Evolutionary conservation across 164 flowering plant genomes (phyloP), one percentile per base, ranked within the genome.

Genomic region (Berberis vulgaris): DNA sequence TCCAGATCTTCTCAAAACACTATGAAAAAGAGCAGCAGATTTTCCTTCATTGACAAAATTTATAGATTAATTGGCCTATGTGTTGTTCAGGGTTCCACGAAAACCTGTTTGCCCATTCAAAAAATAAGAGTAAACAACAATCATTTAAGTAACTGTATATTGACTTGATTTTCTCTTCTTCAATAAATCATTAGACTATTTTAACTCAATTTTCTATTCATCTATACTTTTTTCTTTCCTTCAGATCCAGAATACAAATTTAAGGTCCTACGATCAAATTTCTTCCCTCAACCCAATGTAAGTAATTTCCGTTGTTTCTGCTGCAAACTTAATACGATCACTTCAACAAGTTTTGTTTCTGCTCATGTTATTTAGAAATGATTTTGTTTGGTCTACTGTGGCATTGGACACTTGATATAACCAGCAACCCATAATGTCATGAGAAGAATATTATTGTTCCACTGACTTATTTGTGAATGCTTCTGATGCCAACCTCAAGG

Each of bases 261-360:
- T 59, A 76, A 84, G 72, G 99, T 91, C 53, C 90, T 84, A 39
- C 80, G 95, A 75, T 49, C 86, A 71, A 81, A 84, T 63, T 88
- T 91, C 74, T 95, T 91, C 68, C 97, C 99, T 55, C 97, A 89
- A 74, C 99, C 97, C 26, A 91, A 88, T 65, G 99, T 95, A 74
- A 80, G 97, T 5, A 3, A 52, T 10, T 11, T 75, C 13, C 42
- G 42, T 44, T 65, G 13, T 41, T 57, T 53, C 49, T 43, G 43
- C 46, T 45, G 65, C 45, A 56, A 2, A 9, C 13, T 8, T 12
- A 41, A 38, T 45, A 52, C 1, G 4, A 52, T 5, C 38, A 41
- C 38, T 41, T 54, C 57, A 4, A 13, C 3, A 3, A 38, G n/a
- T 2, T 11, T 10, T 52, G 12, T 52, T 11, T 7, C 11, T 10